Evolutionary conservation across 2,329 filamentous ascomycete genomes (phyloP), one percentile per base, ranked within the genome.

Genomic region (Stagonosporopsis vannaccii): DNA sequence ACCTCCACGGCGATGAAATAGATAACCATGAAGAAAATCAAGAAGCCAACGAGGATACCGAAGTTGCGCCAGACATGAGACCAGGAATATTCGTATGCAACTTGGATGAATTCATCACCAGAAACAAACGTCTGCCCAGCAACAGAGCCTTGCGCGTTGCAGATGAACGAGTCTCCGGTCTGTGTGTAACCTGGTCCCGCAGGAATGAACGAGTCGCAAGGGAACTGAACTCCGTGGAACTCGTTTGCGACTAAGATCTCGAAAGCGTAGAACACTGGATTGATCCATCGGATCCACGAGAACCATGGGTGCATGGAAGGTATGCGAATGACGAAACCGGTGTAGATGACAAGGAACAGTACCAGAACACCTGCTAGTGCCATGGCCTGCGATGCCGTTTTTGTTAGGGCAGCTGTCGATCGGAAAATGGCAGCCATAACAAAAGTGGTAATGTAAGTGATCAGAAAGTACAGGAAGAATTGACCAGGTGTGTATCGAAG

Each of bases 371-470:
- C 80, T 2, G 83, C 78, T 0, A 82, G 79, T 3, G 82, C 81
- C 77, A 86, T 77, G 12, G 84, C 84, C 63, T 85, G 83, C 1
- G 81, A 80, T 8, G 85, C 73, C 0, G 90, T 90, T 43, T 90
- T 83, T 2, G 91, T 92, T 2, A 89, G 79, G 1, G 90, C 87
- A 20, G 84, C 91, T 59, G 95, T 90, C 4, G 86, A 89, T 47
- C 91, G 84, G 82, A 96, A 96, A 51, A 93, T 83, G 82, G 91
- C 91, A 28, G 88, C 91, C 90, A 95, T 95, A 52, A 81, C 81
- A 48, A 90, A 81, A 0, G 85, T 87, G 3, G 78, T 82, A 32
- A 81, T 79, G 41, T 73, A 74, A 2, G 69, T 64, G 83, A 84
- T 70, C 92, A 69, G 80, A 61, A 92, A 78, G 82, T 90, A 96